These are phyloP conservation scores for Penicillium sp. DNA, from an alignment of 2,329 filamentous ascomycete genomes.

Conservation along the genomic window DNA sequence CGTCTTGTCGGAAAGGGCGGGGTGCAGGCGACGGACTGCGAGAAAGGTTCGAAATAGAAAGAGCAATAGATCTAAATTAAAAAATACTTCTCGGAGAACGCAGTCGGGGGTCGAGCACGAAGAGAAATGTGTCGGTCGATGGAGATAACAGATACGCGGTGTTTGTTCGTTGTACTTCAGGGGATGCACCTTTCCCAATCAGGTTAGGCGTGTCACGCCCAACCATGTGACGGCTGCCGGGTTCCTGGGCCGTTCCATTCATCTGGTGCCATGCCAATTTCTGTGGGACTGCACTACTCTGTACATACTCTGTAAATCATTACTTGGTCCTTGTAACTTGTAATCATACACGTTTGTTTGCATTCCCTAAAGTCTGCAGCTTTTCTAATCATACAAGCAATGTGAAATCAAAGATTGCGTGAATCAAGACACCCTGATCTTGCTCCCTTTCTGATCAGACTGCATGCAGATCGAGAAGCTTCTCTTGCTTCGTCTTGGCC, in stretches of 20 bases:
- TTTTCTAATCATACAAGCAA: neutral
- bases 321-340: neutral
- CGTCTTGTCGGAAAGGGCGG: conserved; percentile 19
- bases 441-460: conserved; percentile 28
- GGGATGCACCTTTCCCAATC: conserved; percentile 30
- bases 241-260: conserved; percentile 23
- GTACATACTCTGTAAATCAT: neutral
- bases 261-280: neutral
- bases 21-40: conserved; percentile 14
- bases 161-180: conserved; percentile 35
- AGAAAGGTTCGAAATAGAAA: conserved; percentile 8
- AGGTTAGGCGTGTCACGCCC: conserved; percentile 25
- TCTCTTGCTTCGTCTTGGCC: conserved; percentile 19
- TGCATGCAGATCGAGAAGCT: conserved; percentile 31
- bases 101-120: conserved; percentile 13
- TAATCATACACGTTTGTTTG: neutral
- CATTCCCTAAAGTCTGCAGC: neutral
- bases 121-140: conserved; percentile 20
- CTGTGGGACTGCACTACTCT: neutral
- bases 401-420: neutral
- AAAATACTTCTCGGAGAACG: conserved; percentile 16
- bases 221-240: conserved; percentile 30
- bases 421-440: neutral
- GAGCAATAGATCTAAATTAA: conserved; percentile 28
- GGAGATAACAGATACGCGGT: conserved; percentile 30